phyloP scores from a whole-genome alignment of 768 basidiomycete species.

The Phanerochaete carnosa region DNA sequence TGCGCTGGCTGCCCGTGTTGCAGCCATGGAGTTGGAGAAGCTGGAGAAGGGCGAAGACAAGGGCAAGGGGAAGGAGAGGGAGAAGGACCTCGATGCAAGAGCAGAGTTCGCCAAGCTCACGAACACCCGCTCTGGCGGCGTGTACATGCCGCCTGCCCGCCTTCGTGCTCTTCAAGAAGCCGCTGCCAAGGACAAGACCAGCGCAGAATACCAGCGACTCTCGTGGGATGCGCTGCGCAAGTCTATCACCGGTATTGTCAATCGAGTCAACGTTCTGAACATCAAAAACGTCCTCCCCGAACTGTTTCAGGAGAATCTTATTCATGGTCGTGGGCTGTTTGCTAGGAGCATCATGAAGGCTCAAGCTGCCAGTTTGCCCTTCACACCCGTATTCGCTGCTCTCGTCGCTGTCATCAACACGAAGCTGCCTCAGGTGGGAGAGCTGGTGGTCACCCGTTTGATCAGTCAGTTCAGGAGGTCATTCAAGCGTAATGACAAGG shows the following conservation, averaged over 20 bases:
- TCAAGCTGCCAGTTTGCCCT: slow-evolving; percentile 93
- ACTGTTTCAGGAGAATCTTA: slow-evolving; percentile 89
- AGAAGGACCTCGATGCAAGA: slow-evolving; percentile 54
- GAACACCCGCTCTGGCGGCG: slow-evolving; percentile 83
- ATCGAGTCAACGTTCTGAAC: slow-evolving; percentile 95
- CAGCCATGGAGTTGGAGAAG: slow-evolving; percentile 66
- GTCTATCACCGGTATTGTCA: slow-evolving; percentile 98
- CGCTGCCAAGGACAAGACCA: slow-evolving; percentile 76
- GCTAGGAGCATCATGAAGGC: slow-evolving; percentile 97
- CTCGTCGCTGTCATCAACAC: slow-evolving; percentile 95
- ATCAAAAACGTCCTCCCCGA: slow-evolving; percentile 94
- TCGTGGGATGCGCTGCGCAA: slow-evolving; percentile 98
- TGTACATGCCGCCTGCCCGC: slow-evolving; percentile 95
- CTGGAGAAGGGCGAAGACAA: slow-evolving; percentile 45
- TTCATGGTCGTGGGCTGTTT: slow-evolving; percentile 91
- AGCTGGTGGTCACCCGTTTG: slow-evolving; percentile 82
- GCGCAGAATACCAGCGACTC: slow-evolving; percentile 88
- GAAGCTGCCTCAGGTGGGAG: slow-evolving; percentile 94
- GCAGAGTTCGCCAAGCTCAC: slow-evolving; percentile 90
- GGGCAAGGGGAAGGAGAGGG: slow-evolving; percentile 20
- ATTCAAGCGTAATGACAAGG: slow-evolving; percentile 98
- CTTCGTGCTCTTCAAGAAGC: slow-evolving; percentile 87
- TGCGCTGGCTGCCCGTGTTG: slow-evolving; percentile 69
- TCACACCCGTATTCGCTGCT: slow-evolving; percentile 95
- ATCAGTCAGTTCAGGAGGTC: slow-evolving; percentile 93